phyloP scores from a whole-genome alignment of 306 rosid genomes.

The Glycyrrhiza uralensis region DNA sequence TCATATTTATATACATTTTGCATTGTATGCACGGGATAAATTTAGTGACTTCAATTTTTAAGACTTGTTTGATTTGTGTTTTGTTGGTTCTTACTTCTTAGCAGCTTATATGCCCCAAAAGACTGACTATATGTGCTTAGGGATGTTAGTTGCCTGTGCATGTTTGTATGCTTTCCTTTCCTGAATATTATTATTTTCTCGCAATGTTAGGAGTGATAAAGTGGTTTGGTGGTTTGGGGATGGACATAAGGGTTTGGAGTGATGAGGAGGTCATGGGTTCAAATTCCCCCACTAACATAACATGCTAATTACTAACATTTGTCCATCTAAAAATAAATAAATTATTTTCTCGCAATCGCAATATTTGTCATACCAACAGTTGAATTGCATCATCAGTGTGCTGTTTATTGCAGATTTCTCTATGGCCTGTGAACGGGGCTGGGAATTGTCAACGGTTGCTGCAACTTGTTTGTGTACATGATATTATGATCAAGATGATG shows the following conservation, averaged over 20 bases:
- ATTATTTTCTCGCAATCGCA: too few species aligned
- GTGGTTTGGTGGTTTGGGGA: too few species aligned
- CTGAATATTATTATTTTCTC: neutral
- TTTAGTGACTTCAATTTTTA: neutral
- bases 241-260: too few species aligned
- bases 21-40: neutral
- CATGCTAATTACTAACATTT: too few species aligned
- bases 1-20: slow-evolving; percentile 16
- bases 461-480: slow-evolving; percentile 16
- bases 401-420: slow-evolving; percentile 12
- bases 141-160: slow-evolving; percentile 7
- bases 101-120: neutral
- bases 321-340: too few species aligned
- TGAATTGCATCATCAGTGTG: slow-evolving; percentile 24
- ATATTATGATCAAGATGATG: slow-evolving; percentile 18
- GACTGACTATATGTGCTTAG: neutral
- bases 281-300: too few species aligned
- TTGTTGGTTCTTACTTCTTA: slow-evolving; percentile 7
- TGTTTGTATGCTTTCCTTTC: neutral
- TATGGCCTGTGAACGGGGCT: slow-evolving; percentile 11
- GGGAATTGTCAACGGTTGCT: slow-evolving; percentile 36
- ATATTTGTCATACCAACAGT: slow-evolving; percentile 5
- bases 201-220: too few species aligned
- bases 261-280: too few species aligned
- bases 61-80: slow-evolving; percentile 10